Conservation (phyloP, 768 basidiomycete species). For the Terana coerulea region DNA sequence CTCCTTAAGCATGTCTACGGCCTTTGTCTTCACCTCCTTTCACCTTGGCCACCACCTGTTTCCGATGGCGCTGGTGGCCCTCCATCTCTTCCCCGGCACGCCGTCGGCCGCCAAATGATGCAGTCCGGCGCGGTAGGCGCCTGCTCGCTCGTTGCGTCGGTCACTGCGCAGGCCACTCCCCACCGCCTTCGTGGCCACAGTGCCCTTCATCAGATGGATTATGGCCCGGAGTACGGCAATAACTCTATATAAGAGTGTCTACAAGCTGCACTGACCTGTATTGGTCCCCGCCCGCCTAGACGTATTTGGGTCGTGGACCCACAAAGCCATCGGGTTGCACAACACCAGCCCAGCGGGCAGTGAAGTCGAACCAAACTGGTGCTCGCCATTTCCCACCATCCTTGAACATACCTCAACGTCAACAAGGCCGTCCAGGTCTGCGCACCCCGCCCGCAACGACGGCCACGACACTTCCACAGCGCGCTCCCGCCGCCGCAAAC, state of each 20-base stretch:
- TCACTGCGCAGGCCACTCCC: not conserved
- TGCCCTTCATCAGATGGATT: not conserved
- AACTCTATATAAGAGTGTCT: not conserved
- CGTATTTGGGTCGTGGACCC: constrained; percentile 10
- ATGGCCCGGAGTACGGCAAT: not conserved
- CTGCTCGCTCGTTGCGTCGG: not conserved
- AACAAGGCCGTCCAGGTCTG: not conserved
- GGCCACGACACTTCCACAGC: not conserved
- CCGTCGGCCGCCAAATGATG: not conserved
- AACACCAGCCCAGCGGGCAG: not conserved
- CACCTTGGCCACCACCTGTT: not conserved
- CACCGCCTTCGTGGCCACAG: not conserved
- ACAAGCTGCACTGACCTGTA: not conserved
- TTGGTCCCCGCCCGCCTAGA: not conserved
- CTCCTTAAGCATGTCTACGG: not conserved
- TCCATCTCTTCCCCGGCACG: not conserved
- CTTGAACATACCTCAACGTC: not conserved
- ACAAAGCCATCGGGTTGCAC: constrained; percentile 13
- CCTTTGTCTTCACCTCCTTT: not conserved
- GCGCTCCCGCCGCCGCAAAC: not conserved
- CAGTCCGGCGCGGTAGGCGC: not conserved
- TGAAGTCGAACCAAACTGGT: constrained; percentile 10
- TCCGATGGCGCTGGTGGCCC: not conserved
- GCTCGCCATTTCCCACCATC: constrained; percentile 9
- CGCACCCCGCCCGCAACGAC: not conserved